Evolutionary conservation across 352 stramenopile species (phyloP), one percentile per base, ranked within the genome.

Genomic region (Blastocystis sp.): DNA sequence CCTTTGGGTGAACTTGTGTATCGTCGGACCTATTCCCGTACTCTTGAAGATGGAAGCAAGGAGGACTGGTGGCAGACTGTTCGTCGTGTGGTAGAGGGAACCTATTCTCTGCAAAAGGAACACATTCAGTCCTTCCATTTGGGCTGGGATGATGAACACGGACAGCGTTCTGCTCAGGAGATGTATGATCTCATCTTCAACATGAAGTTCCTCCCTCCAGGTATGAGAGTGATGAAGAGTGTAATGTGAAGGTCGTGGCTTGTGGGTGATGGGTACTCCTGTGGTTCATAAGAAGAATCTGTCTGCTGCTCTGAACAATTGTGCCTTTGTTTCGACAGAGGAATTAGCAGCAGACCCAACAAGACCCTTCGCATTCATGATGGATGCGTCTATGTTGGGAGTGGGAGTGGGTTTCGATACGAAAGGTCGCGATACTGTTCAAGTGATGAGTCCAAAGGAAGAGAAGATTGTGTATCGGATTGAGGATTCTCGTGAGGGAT

Each of bases 221-320:
- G 69, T 80, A 53, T 76, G 37, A 56, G 37, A 56, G 2, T 57
- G 22, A 7, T 15, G 6, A 13, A 76, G 3, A 48, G 5, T n/a
- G 6, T 80, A 27, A 66, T 22, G 13, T 15, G 6, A 64, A 80
- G 95, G 95, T 22, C 92, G 95, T 19, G 95, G 95, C 0, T 92
- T 98, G 22, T 98, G 95, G 95, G 94, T 94, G 33, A 98, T 98
- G 95, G 95, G 95, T n/a, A 95, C 95, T n/a, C 91, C 94, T 1
- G 94, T 98, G 89, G 96, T 94, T 0, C 94, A 93, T 56, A 91
- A 94, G 76, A 92, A 94, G 33, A 90, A 90, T 19, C 92, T 97
- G 11, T 97, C 93, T 57, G 94, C 94, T 0, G 94, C 95, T 24
- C 91, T 97, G 35, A 97, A 97, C 91, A 97, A 97, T 90, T 97